Evolutionary conservation across 345 rosid species (phyloP), one percentile per base, ranked within the genome.

Genomic region (Aurinia saxatilis): DNA sequence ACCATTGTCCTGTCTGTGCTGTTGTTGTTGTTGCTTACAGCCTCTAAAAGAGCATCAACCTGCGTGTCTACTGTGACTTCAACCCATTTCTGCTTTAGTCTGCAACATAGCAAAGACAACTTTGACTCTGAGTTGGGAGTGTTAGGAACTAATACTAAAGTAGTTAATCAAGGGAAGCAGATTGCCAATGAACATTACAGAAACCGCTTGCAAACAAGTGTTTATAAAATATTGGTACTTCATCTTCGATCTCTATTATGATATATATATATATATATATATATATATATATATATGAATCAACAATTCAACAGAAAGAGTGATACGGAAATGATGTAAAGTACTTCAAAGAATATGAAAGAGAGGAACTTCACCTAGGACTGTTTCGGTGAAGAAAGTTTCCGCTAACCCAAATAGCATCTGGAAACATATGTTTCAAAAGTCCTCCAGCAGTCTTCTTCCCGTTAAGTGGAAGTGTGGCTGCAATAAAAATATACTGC

Each of bases 401-500:
- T 72, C 99, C 97, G 57, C 81, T 87, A 71, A 90, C 75, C 97
- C 97, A 90, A 57, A 10, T 48, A 60, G 97, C 97, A 79, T 85
- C 88, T 21, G 89, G 95, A 75, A 93, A 90, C 91, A 93, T 87
- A 64, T 76, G 74, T 72, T 87, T 93, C 77, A 93, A 71, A 68
- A 90, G 71, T 36, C 81, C 99, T 2, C 97, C 99, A 7, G 97
- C 95, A 54, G 99, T 93, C 69, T 75, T 87, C 81, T 85, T 90
- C 58, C 99, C 99, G 14, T 93, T 93, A 57, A 80, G 60, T 1
- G 99, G 99, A 70, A 93, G 95, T 30, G 99, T 93, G 17, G 99
- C 99, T 29, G 99, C 99, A 69, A 93, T 85, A 71, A 93, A 90
- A 15, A 93, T 77, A 70, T 89, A 93, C 73, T 93, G 99, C 77